Percentiles rank a stretch among this genome's conserved stretches.
These are phyloP conservation scores for Saraca asoca DNA, from an alignment of 331 rosid species.

Conservation along the genomic window DNA sequence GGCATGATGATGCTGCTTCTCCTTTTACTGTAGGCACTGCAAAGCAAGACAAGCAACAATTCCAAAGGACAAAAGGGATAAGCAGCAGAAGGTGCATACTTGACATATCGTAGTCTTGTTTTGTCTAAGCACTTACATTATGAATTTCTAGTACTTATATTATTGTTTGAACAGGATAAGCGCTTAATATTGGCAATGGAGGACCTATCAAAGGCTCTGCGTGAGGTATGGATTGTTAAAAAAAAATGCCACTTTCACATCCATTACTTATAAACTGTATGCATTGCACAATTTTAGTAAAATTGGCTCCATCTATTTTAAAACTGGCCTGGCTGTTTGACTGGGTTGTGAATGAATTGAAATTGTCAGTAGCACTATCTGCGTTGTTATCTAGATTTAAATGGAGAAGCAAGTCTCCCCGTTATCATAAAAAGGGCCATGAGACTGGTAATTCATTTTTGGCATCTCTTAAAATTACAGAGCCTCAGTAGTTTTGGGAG, in stretches of 20 bases:
- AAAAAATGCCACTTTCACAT: background rate
- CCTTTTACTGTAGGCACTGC: conserved; percentile 67
- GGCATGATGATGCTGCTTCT: conserved; percentile 11
- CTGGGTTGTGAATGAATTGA: background rate
- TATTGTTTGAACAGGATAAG: conserved; percentile 60
- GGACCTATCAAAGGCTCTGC: conserved; percentile 82
- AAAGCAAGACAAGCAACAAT: conserved; percentile 83
- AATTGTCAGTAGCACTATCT: background rate
- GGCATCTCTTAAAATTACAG: background rate
- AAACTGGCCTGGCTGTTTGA: too few relatives aligned
- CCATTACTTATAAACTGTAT: too few relatives aligned
- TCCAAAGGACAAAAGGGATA: conserved; percentile 90
- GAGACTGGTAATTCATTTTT: conserved; percentile 8
- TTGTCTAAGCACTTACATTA: conserved; percentile 15
- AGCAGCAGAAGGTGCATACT: conserved; percentile 76
- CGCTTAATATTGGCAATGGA: conserved; percentile 87
- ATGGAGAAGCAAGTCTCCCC: background rate
- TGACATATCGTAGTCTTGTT: background rate
- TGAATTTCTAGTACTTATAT: conserved; percentile 23
- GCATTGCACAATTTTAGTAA: background rate
- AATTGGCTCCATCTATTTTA: background rate
- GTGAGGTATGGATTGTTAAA: conserved; percentile 62
- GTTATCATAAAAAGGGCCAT: background rate
- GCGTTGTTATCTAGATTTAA: background rate
- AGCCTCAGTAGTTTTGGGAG: background rate